A percentile compares a stretch with the other conserved stretches of the same genome.
Conservation (phyloP, 768 basidiomycete species). For the Chalciporus chontae region DNA sequence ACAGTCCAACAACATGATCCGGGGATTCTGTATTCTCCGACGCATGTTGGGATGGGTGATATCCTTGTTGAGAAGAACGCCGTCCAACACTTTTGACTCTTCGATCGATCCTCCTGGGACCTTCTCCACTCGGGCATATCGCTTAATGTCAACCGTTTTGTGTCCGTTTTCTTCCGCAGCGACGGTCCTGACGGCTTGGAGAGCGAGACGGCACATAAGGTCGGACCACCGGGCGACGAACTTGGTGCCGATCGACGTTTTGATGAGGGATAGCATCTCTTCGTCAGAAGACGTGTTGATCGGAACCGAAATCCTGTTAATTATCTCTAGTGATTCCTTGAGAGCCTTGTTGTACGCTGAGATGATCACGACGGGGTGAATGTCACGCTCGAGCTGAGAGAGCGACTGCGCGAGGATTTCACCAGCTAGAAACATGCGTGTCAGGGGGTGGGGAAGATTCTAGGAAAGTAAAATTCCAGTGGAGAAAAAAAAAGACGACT, state of each 20-base stretch:
- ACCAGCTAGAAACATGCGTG: slow-evolving; percentile 58
- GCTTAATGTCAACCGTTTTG: slow-evolving; percentile 95
- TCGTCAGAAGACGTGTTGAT: slow-evolving; percentile 83
- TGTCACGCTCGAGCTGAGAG: slow-evolving; percentile 90
- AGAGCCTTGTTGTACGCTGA: slow-evolving; percentile 96
- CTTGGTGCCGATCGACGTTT: slow-evolving; percentile 97
- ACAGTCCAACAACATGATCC: slow-evolving; percentile 89
- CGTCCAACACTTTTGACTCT: slow-evolving; percentile 78
- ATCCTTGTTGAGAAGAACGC: slow-evolving; percentile 98
- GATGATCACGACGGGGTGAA: slow-evolving; percentile 99
- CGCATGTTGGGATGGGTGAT: slow-evolving; percentile 98
- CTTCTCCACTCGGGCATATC: slow-evolving; percentile 97
- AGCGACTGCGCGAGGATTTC: slow-evolving; percentile 97
- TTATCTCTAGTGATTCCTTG: slow-evolving; percentile 85
- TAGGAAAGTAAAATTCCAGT: background rate
- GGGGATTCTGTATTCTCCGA: slow-evolving; percentile 81
- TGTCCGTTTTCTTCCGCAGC: slow-evolving; percentile 70
- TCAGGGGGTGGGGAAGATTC: background rate
- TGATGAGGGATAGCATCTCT: slow-evolving; percentile 95
- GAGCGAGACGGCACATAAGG: slow-evolving; percentile 93
- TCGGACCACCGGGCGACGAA: slow-evolving; percentile 96
- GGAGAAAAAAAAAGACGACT: too few species aligned
- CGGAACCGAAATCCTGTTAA: slow-evolving; percentile 83
- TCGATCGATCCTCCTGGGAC: slow-evolving; percentile 98
- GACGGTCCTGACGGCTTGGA: slow-evolving; percentile 90